Evolutionary conservation across 2,329 filamentous ascomycete species (phyloP), one percentile per base, ranked within the genome.

Genomic region (Aaosphaeria pasadenensis): DNA sequence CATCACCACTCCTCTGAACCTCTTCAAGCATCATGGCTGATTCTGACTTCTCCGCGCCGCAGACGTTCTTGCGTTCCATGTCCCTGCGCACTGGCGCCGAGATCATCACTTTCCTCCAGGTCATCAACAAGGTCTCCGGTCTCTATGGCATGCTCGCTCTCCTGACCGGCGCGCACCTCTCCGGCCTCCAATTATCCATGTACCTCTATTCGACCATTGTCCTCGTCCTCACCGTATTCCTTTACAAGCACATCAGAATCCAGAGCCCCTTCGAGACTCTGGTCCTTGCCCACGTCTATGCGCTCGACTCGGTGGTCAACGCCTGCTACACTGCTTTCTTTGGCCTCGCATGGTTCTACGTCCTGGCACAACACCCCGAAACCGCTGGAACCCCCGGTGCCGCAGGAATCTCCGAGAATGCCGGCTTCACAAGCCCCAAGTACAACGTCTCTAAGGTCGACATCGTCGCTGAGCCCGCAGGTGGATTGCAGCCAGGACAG

Each of bases 91-190:
- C 89, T 32, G 91, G 89, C 57, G 86, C 89, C 42, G 89, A 94
- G 59, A 81, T 96, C 62, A 90, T 96, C 62, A 85, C 88, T 4
- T 79, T 94, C 52, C 85, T 88, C 7, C 82, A 95, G 55, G 79
- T 95, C 47, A 86, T 96, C 74, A 96, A 96, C 79, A 96, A 96
- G 72, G 83, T 91, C 57, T 92, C 89, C 43, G 91, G 91, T 49
- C 78, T 96, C 58, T 96, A 95, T 72, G 91, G 91, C 56, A 79
- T 96, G 39, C 85, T 96, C 58, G 91, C 91, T 50, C 82, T 96
- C 58, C 77, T 96, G 55, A 95, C 91, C 28, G 92, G 92, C 66
- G 91, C 89, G 71, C 78, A 86, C 58, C 83, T 96, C 53, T 91
- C 89, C 46, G 79, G 85, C 30, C 80, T 94, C 28, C 92, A 96